phyloP scores from a whole-genome alignment of 805 yeast genomes.

The Cyberlindnera bimundalis region DNA sequence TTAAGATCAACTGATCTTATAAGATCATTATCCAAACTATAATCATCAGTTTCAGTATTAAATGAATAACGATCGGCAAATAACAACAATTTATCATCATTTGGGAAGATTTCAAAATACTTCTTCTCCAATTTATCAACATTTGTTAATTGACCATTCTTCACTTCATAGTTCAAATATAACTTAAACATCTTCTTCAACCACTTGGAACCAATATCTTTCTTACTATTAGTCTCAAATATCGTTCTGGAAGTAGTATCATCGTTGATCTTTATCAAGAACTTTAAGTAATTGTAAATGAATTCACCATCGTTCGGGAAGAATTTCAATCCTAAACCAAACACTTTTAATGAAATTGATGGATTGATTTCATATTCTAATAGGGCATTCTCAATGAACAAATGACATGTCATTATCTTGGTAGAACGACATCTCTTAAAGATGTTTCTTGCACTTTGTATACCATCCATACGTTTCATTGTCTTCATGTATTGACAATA shows the following conservation, averaged over 20 bases:
- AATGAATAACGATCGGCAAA: constrained; percentile 37
- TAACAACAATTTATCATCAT: constrained; percentile 37
- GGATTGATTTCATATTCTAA: constrained; percentile 67
- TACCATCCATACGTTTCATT: constrained; percentile 62
- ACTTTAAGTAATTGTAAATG: constrained; percentile 66
- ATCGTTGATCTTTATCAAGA: constrained; percentile 64
- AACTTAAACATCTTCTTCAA: constrained; percentile 48
- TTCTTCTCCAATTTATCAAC: constrained; percentile 64
- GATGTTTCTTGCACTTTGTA: constrained; percentile 67
- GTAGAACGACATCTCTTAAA: constrained; percentile 66
- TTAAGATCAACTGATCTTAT: constrained; percentile 30
- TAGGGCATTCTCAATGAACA: constrained; percentile 77
- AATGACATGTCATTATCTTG: constrained; percentile 61
- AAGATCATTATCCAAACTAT: constrained; percentile 21
- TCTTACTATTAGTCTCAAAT: constrained; percentile 66
- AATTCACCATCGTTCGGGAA: constrained; percentile 54
- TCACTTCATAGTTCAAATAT: constrained; percentile 66
- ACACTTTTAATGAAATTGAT: constrained; percentile 63
- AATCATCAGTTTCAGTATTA: constrained; percentile 23
- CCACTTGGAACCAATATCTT: constrained; percentile 28
- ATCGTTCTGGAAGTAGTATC: constrained; percentile 71
- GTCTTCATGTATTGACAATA: constrained; percentile 71
- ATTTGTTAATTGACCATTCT: constrained; percentile 66
- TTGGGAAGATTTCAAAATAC: constrained; percentile 62
- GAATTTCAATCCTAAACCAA: constrained; percentile 73